Conservation (phyloP, 2,329 filamentous ascomycete genomes). For the Rhynchosporium graminicola region DNA sequence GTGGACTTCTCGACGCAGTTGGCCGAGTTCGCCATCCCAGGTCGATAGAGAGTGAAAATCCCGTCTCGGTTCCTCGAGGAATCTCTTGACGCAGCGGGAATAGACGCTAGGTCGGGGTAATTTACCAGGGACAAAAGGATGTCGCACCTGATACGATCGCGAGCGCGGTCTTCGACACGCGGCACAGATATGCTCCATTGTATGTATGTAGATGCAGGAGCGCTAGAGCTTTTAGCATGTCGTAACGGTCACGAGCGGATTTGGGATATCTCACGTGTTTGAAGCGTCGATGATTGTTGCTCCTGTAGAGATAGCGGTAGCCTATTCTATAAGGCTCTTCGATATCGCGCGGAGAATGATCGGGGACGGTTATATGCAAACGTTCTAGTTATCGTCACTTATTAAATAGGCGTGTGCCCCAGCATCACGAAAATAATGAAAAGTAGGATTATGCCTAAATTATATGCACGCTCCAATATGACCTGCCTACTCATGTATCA, state of each 20-base stretch:
- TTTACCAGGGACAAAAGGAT: not conserved
- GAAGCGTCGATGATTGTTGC: not conserved
- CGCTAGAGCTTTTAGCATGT: not conserved
- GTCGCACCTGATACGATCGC: not conserved
- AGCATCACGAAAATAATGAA: not conserved
- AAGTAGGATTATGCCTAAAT: constrained; percentile 1
- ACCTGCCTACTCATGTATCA: not conserved
- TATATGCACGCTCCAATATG: not conserved
- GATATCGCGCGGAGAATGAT: not conserved
- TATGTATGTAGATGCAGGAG: not conserved
- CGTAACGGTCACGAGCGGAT: not conserved
- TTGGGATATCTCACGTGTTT: not conserved
- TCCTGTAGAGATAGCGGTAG: not conserved
- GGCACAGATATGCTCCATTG: not conserved
- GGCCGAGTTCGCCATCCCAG: not conserved
- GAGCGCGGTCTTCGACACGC: not conserved
- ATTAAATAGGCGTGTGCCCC: not conserved
- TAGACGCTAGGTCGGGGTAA: not conserved
- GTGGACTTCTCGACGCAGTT: not conserved
- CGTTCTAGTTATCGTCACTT: not conserved
- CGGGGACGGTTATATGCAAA: not conserved
- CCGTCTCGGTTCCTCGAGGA: not conserved
- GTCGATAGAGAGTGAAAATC: not conserved
- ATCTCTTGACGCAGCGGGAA: not conserved
- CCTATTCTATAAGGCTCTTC: not conserved